Conservation (phyloP, 2,329 filamentous ascomycete species). For the Ophiosphaerella korrae region DNA sequence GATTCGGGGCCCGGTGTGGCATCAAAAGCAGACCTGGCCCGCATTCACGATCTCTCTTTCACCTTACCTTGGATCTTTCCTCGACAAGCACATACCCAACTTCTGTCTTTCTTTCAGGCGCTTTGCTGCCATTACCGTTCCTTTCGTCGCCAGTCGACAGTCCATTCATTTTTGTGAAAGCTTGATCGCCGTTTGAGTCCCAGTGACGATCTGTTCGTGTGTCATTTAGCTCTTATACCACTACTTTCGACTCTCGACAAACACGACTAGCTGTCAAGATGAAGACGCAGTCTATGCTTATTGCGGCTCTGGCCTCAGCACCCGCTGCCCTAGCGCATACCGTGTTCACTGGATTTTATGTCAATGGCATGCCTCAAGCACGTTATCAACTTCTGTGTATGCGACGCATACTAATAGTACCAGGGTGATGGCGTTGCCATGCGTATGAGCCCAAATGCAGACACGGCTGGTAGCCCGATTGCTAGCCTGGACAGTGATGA, state of each 20-base stretch:
- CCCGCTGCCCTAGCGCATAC: constrained; percentile 44
- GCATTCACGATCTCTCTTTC: constrained; percentile 15
- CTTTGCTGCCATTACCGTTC: constrained; percentile 38
- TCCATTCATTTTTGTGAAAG: constrained; percentile 34
- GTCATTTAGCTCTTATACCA: constrained; percentile 19
- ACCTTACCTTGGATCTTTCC: constrained; percentile 30
- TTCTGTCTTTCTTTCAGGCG: constrained; percentile 40
- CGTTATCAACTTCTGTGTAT: constrained; percentile 1
- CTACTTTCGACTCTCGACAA: constrained; percentile 9
- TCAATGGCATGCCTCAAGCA: constrained; percentile 41
- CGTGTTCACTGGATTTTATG: constrained; percentile 42
- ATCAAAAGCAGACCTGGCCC: constrained; percentile 33
- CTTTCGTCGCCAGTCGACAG: constrained; percentile 47
- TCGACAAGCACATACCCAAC: constrained; percentile 23
- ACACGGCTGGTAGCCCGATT: constrained; percentile 63
- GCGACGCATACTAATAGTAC: constrained; percentile 21
- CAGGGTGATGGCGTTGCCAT: constrained; percentile 74
- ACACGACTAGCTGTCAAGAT: constrained; percentile 23
- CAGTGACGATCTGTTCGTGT: constrained; percentile 39
- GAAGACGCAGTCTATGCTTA: constrained; percentile 42
- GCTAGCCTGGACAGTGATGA: constrained; percentile 61
- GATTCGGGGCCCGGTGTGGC: constrained; percentile 12
- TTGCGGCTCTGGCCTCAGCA: constrained; percentile 40
- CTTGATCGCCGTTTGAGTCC: constrained; percentile 27
- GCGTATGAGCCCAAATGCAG: constrained; percentile 64